Evolutionary conservation across 108 stramenopile species (phyloP), one percentile per base, ranked within the genome.

Genomic region (Halocafeteria seosinensis): DNA sequence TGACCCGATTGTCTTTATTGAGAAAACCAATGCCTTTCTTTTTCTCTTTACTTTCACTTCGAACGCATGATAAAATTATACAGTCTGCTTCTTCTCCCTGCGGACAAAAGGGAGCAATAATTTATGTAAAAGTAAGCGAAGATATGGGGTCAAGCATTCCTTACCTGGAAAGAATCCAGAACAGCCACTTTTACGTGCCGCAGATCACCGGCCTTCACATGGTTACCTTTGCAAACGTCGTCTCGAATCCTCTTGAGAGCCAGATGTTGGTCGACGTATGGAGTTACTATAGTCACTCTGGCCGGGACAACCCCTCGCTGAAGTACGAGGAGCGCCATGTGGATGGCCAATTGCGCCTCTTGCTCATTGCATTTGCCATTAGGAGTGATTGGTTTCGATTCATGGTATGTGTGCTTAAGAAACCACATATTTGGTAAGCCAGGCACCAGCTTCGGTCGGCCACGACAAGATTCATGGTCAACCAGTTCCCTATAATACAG

Each of bases 21-120:
- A 76, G 64, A 66, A 76, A 76, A 12, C 75, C 75, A 37, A 75
- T 66, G n/a, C n/a, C n/a, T n/a, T n/a, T n/a, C n/a, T n/a, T n/a
- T n/a, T 61, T 55, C 26, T 61, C 66, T n/a, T 21, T 25, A 25
- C 34, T 58, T 38, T 74, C 68, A 52, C 53, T 66, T 37, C 75
- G 75, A 32, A 76, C 75, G 27, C 74, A 62, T 23, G 63, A 65
- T 0, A 35, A 36, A 35, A 76, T 26, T 17, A 76, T 36, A 37
- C 74, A n/a, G 25, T 76, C 73, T 47, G 57, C 55, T 66, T 74
- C 75, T 64, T 76, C 75, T n/a, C 75, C 75, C 68, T 76, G 75
- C n/a, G n/a, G n/a, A n/a, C n/a, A n/a, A n/a, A n/a, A n/a, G n/a
- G n/a, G n/a, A n/a, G n/a, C n/a, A n/a, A n/a, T n/a, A n/a, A n/a